A percentile compares a stretch with the other conserved stretches of the same genome.
Evolutionary conservation across 345 rosid species (phyloP).

Genomic region (Salix udensis): DNA sequence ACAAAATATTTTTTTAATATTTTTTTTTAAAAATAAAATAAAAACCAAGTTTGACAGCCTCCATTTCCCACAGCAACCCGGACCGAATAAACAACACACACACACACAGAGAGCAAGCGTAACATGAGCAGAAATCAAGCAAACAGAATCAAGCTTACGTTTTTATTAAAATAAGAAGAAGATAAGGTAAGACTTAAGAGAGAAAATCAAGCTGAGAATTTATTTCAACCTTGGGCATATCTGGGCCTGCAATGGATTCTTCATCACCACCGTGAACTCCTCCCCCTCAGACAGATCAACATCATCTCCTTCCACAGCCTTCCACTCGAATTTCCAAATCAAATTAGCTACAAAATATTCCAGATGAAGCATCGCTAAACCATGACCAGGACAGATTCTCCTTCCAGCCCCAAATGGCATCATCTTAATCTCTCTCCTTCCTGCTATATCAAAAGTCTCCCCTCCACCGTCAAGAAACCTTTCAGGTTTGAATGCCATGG

Average conservation of each 20-base stretch:
- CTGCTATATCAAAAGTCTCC: background rate
- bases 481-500: background rate
- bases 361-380: background rate
- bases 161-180: background rate
- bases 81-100: no score
- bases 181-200: no score
- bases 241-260: background rate
- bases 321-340: background rate
- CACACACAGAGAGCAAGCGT: no score
- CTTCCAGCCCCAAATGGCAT: background rate
- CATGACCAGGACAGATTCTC: background rate
- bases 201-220: background rate
- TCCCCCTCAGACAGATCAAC: background rate
- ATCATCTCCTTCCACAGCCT: background rate
- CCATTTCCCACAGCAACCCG: no score
- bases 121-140: background rate
- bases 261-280: background rate
- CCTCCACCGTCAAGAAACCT: background rate
- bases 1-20: no score
- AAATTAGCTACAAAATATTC: background rate
- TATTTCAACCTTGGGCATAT: background rate
- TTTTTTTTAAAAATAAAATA: no score
- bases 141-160: background rate
- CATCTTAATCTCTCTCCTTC: background rate
- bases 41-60: no score